Conservation (phyloP, 345 rosid species). For the Eutrema yunnanense region DNA sequence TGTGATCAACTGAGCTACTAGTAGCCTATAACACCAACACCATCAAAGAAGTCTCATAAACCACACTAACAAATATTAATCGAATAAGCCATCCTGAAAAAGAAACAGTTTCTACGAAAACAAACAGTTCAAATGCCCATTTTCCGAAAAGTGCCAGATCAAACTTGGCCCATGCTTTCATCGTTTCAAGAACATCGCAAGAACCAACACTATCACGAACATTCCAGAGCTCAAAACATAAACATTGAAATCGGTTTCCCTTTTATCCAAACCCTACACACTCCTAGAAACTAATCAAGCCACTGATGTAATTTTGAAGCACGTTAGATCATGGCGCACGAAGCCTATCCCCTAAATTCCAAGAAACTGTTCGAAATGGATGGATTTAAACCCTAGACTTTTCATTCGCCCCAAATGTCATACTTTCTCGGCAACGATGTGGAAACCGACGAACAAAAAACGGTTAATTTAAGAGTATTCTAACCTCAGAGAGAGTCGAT, state of each 20-base stretch:
- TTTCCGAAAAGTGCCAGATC: not conserved
- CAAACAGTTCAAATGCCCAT: not conserved
- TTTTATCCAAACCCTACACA: not conserved
- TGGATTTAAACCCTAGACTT: conserved; percentile 7
- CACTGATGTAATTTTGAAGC: not conserved
- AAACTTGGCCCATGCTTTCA: not conserved
- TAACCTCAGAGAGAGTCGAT: conserved; percentile 75
- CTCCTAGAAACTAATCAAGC: not conserved
- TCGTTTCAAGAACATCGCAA: not conserved
- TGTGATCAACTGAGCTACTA: conserved; percentile 64
- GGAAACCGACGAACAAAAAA: not conserved
- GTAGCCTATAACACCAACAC: conserved; percentile 51
- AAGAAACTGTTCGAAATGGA: not conserved
- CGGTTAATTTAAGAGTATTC: not conserved
- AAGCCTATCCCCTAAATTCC: not conserved
- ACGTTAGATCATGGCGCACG: not conserved
- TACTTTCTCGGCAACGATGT: not conserved
- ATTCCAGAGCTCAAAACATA: not conserved
- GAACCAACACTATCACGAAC: not conserved
- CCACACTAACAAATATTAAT: not conserved
- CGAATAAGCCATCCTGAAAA: not conserved
- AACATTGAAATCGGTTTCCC: not conserved
- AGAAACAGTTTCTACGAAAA: not conserved
- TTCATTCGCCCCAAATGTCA: not conserved
- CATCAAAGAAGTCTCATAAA: not conserved